Base-by-base conservation (phyloP, 345 rosid species). In the Crucihimalaya himalaica region DNA sequence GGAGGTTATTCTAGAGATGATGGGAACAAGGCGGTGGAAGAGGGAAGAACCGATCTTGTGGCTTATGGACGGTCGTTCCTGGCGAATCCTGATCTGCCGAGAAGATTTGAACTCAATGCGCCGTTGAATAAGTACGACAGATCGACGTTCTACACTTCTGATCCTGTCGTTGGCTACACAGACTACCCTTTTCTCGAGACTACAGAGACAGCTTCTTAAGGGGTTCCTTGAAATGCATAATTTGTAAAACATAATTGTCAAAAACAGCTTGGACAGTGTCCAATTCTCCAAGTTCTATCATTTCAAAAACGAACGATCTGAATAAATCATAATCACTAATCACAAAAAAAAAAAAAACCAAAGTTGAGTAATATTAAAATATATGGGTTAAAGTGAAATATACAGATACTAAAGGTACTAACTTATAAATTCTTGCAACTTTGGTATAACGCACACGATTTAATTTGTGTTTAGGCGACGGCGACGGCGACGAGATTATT, bases 51-150 rank as follows among this genome's bases (percentile, higher is more conserved):
- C 0, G 91, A 89, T 53, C 87, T 87, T 4, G 82, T 87, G 27
- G 89, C 71, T 1, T 89, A 70, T 31, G 88, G 96, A 45, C 84
- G 87, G 9, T 25, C 54, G 27, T 89, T 86, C 77, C 35, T 89
- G 67, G 89, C 92, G 1, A 85, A 90, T 79, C 96, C 93, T 0
- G 91, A 85, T 79, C 76, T 89, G 77, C 87, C 88, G 0, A 78
- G 53, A 74, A 83, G 91, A 75, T 88, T 86, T 20, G 77, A 84
- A 73, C 70, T 89, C 47, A 54, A 78, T 76, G 87, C 88, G 13
- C 78, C 83, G 9, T 85, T 88, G 29, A 88, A 85, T 60, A 68
- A 74, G 67, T 87, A 86, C 32, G 48, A 85, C 29, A 77, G 84
- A 45, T 39, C 68, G 0, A 88, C 88, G 2, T 86, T 85, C 68